These are phyloP conservation scores for Jacaranda mimosifolia DNA, from an alignment of 257 asterid species.

Conservation along the genomic window DNA sequence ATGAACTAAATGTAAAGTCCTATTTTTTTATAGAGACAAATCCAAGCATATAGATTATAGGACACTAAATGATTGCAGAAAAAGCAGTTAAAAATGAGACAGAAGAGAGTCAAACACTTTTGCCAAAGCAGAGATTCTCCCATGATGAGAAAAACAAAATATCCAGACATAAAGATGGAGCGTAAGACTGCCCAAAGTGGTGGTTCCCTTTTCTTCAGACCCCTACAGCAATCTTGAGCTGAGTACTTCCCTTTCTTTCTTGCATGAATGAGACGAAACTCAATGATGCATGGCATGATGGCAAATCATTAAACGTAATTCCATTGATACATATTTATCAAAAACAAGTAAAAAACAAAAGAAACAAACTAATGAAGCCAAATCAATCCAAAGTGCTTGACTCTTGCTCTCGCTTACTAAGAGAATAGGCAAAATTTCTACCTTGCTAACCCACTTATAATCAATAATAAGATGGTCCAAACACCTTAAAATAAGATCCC, in stretches of 20 bases:
- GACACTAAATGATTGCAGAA: background rate
- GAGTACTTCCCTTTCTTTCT: background rate
- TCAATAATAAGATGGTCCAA: too few species aligned
- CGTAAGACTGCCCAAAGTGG: background rate
- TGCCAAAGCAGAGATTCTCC: background rate
- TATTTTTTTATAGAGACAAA: background rate
- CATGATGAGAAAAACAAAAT: constrained; percentile 2
- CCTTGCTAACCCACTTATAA: too few species aligned
- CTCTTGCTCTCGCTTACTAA: too few species aligned
- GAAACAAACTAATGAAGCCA: too few species aligned
- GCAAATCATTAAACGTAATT: background rate
- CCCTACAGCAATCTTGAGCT: background rate
- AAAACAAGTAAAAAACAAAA: too few species aligned
- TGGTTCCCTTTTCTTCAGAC: background rate
- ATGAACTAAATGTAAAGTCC: too few species aligned
- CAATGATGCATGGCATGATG: background rate
- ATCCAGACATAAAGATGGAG: constrained; percentile 20
- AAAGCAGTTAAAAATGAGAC: background rate
- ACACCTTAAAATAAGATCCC: too few species aligned
- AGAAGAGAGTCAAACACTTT: background rate
- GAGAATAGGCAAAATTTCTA: too few species aligned
- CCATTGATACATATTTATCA: too few species aligned
- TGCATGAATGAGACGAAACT: background rate
- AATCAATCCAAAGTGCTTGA: too few species aligned
- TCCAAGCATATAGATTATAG: background rate